Evolutionary conservation across 2,329 filamentous ascomycete species (phyloP).

Genomic region (Botrytis hyacinthi): DNA sequence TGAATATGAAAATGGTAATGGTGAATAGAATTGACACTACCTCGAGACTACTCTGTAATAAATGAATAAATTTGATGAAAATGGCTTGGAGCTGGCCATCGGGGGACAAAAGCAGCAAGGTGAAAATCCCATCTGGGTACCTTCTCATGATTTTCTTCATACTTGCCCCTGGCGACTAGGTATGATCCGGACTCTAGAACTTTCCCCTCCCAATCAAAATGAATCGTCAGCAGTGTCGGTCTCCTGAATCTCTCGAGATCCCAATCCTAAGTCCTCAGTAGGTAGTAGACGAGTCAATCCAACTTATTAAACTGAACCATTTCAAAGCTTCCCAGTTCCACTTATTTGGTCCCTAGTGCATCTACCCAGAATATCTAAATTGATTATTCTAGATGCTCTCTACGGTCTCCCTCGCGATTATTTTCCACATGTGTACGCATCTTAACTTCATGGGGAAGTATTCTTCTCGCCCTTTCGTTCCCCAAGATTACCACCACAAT

Average conservation of each 20-base stretch:
- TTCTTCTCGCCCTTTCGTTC: not conserved
- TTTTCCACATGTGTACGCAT: not conserved
- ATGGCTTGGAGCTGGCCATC: not conserved
- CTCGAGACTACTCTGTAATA: no score
- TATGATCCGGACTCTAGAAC: not conserved
- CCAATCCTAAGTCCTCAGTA: not conserved
- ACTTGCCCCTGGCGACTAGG: not conserved
- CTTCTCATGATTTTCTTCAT: not conserved
- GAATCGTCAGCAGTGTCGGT: not conserved
- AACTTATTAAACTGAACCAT: not conserved
- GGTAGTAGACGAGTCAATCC: not conserved
- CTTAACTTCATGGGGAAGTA: constrained; percentile 4
- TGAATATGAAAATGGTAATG: no score
- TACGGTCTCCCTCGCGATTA: not conserved
- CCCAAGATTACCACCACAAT: not conserved
- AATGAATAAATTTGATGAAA: not conserved
- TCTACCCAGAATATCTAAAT: not conserved
- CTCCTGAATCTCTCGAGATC: not conserved
- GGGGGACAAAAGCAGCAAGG: not conserved
- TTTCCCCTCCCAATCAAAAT: constrained; percentile 13
- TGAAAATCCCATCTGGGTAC: not conserved
- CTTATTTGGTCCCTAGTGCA: not conserved
- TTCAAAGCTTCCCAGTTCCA: not conserved
- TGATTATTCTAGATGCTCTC: not conserved
- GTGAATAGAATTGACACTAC: no score